phyloP scores from a whole-genome alignment of 2,329 filamentous ascomycete species.

The Claviceps paspali region DNA sequence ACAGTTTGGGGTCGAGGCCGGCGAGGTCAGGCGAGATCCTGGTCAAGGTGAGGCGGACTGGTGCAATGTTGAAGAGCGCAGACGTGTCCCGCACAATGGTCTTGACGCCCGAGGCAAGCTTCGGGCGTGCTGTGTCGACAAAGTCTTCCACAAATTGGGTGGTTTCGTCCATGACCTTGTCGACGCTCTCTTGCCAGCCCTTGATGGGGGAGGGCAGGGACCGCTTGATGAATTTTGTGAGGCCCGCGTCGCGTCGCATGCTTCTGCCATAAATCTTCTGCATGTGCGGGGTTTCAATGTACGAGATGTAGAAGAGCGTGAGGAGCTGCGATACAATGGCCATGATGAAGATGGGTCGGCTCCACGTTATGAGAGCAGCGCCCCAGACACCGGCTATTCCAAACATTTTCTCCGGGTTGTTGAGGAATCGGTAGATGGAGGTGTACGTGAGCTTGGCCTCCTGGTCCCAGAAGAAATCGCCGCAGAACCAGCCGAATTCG shows the following conservation, averaged over 20 bases:
- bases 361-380: conserved; percentile 84
- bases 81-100: conserved; percentile 80
- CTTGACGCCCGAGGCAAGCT: conserved; percentile 71
- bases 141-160: conserved; percentile 85
- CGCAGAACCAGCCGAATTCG: conserved; percentile 98
- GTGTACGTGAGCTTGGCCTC: conserved; percentile 82
- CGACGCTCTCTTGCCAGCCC: conserved; percentile 72
- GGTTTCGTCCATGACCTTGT: conserved; percentile 73
- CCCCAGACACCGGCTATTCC: conserved; percentile 94
- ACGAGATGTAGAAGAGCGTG: conserved; percentile 75
- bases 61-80: conserved; percentile 77
- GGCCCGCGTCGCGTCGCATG: conserved; percentile 71
- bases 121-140: conserved; percentile 70
- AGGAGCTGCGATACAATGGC: conserved; percentile 75
- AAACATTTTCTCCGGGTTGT: conserved; percentile 90
- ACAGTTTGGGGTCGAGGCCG: conserved; percentile 64
- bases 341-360: conserved; percentile 69
- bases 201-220: conserved; percentile 73
- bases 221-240: conserved; percentile 81
- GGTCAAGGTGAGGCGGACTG: conserved; percentile 70
- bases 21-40: conserved; percentile 65
- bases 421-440: conserved; percentile 94
- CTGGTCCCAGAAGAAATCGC: conserved; percentile 94
- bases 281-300: conserved; percentile 94
- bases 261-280: conserved; percentile 86